phyloP scores from a whole-genome alignment of 2,329 filamentous ascomycete species.

The Fusarium sarcochroum region DNA sequence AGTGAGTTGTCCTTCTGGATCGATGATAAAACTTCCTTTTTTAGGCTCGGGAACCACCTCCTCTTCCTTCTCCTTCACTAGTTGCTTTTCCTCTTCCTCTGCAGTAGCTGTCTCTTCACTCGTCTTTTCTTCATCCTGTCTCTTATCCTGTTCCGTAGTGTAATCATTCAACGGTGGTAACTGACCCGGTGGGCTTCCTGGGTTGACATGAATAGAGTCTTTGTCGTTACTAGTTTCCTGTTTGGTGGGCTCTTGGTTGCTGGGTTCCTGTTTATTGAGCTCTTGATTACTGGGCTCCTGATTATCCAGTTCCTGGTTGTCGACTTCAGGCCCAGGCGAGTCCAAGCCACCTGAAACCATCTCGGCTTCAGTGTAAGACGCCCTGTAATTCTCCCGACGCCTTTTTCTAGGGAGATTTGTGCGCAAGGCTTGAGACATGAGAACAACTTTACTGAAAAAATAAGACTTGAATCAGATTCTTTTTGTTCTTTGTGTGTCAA shows the following conservation, averaged over 20 bases:
- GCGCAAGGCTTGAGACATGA: conserved; percentile 38
- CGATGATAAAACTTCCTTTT: conserved; percentile 51
- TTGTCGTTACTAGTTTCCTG: conserved; percentile 36
- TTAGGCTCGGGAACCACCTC: conserved; percentile 4
- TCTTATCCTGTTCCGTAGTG: conserved; percentile 19
- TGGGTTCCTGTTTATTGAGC: too few species aligned
- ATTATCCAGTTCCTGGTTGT: conserved; percentile 2
- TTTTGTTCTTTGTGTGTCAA: not conserved
- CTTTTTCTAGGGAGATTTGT: conserved; percentile 16
- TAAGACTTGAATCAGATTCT: not conserved
- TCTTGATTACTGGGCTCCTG: too few species aligned
- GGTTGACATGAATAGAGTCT: conserved; percentile 49
- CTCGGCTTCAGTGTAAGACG: conserved; percentile 2
- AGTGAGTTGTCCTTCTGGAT: conserved; percentile 54
- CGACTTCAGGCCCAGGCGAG: conserved; percentile 25
- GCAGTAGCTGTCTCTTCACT: conserved; percentile 16
- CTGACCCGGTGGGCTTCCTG: conserved; percentile 46
- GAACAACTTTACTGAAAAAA: not conserved
- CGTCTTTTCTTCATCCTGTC: not conserved
- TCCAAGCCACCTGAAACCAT: conserved; percentile 39
- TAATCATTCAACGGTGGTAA: conserved; percentile 39
- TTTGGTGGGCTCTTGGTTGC: too few species aligned
- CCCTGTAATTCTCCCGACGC: conserved; percentile 30
- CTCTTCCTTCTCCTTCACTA: conserved; percentile 6
- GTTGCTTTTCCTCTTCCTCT: conserved; percentile 1